These are phyloP conservation scores for Kwoniella sp. DNA, from an alignment of 768 basidiomycete genomes.

Conservation along the genomic window DNA sequence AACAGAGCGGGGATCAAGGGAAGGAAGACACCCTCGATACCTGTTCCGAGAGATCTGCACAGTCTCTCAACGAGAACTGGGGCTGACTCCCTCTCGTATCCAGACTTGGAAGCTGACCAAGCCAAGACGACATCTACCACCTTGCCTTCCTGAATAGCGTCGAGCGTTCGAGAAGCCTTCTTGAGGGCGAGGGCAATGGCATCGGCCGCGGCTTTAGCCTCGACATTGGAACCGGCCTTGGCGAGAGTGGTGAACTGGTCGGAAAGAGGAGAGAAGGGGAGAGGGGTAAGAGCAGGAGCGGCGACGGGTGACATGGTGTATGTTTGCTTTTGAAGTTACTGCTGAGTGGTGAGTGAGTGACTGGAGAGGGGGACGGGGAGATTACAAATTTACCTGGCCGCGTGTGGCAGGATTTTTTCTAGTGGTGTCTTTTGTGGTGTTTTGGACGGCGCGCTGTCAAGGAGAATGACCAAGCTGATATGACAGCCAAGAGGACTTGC, in stretches of 20 bases:
- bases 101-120: constrained; percentile 49
- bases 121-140: constrained; percentile 45
- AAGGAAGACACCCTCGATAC: constrained; percentile 73
- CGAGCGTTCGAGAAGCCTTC: constrained; percentile 41
- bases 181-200: constrained; percentile 48
- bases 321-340: not conserved
- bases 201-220: constrained; percentile 54
- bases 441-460: too few relatives aligned
- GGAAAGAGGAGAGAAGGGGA: constrained; percentile 45
- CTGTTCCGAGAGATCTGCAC: constrained; percentile 57
- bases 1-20: constrained; percentile 70
- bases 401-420: constrained; percentile 19
- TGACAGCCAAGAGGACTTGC: too few relatives aligned
- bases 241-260: constrained; percentile 47
- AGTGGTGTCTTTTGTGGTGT: not conserved
- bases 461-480: too few relatives aligned
- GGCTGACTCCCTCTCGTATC: constrained; percentile 54
- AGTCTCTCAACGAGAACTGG: constrained; percentile 54
- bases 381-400: constrained; percentile 21
- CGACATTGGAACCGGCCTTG: constrained; percentile 48
- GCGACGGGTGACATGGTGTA: constrained; percentile 50
- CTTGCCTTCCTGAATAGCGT: constrained; percentile 43
- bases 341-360: constrained; percentile 18
- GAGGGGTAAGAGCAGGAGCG: constrained; percentile 38
- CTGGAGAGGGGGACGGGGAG: too few relatives aligned